A percentile compares a stretch with the other conserved stretches of the same genome.
Evolutionary conservation across 257 asterid species (phyloP).

Genomic region (Solanum rostratum): DNA sequence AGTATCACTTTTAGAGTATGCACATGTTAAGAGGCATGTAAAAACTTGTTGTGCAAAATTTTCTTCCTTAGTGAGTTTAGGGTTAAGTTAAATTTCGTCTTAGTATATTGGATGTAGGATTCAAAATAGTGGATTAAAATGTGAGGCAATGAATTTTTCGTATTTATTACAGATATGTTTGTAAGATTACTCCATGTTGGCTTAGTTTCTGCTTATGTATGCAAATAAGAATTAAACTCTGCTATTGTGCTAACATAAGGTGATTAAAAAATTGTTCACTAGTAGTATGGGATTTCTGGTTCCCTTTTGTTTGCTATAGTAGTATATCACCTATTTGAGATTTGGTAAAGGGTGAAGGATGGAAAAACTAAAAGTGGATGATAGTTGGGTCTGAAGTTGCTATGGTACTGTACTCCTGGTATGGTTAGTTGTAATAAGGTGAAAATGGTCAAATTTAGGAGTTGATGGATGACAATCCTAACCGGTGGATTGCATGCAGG

Average conservation of each 20-base stretch:
- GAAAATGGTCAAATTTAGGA: neutral
- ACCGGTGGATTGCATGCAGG: neutral
- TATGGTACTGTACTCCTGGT: neutral
- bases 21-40: neutral
- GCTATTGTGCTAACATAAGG: neutral
- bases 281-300: neutral
- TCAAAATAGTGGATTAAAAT: neutral
- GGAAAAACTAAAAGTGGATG: neutral
- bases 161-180: neutral
- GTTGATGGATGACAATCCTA: too few relatives aligned
- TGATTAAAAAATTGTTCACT: neutral
- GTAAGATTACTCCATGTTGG: neutral
- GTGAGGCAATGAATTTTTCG: neutral
- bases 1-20: neutral
- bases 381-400: neutral
- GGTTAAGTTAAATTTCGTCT: neutral
- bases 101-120: neutral
- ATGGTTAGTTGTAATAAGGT: neutral
- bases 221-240: neutral
- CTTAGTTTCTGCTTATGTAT: neutral
- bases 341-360: neutral
- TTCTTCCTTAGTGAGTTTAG: neutral
- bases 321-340: neutral
- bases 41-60: too few relatives aligned
- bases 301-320: neutral